phyloP scores from a whole-genome alignment of 2,329 filamentous ascomycete species.

The Fusarium nygamai region DNA sequence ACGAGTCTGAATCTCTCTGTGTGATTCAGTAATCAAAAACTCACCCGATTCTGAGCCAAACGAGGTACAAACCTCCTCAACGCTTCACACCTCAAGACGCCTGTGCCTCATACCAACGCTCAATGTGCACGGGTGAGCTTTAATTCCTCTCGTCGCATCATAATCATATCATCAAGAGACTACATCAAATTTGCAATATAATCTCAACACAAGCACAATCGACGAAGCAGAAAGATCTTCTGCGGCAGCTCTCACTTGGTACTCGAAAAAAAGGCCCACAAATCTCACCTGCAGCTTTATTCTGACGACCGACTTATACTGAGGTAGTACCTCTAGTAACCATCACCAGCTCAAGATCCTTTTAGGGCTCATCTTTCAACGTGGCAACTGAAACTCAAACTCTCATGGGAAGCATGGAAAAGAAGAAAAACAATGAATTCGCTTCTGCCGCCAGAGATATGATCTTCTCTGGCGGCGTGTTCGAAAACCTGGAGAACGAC shows the following conservation, averaged over 20 bases:
- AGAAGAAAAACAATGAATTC: slow-evolving; percentile 42
- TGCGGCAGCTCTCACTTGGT: neutral
- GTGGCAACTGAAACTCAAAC: neutral
- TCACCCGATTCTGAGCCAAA: slow-evolving; percentile 4
- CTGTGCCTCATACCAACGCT: neutral
- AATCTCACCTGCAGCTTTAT: slow-evolving; percentile 11
- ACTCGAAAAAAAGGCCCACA: slow-evolving; percentile 16
- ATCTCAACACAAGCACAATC: neutral
- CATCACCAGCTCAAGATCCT: neutral
- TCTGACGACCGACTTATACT: slow-evolving; percentile 15
- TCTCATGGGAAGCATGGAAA: slow-evolving; percentile 24
- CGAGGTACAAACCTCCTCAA: slow-evolving; percentile 4
- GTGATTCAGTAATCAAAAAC: slow-evolving; percentile 31
- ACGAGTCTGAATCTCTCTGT: slow-evolving; percentile 1
- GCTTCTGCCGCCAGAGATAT: slow-evolving; percentile 43
- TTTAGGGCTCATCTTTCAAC: neutral
- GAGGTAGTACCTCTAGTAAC: slow-evolving; percentile 19
- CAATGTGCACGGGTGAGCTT: slow-evolving; percentile 22
- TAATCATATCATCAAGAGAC: slow-evolving; percentile 26
- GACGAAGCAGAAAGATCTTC: slow-evolving; percentile 5
- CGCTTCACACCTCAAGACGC: neutral
- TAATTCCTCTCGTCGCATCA: slow-evolving; percentile 25
- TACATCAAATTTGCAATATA: slow-evolving; percentile 6
- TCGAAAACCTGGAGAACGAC: slow-evolving; percentile 20
- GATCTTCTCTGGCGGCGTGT: slow-evolving; percentile 37